phyloP scores from a whole-genome alignment of 495 filamentous ascomycete genomes.

The Aspergillus diversus region DNA sequence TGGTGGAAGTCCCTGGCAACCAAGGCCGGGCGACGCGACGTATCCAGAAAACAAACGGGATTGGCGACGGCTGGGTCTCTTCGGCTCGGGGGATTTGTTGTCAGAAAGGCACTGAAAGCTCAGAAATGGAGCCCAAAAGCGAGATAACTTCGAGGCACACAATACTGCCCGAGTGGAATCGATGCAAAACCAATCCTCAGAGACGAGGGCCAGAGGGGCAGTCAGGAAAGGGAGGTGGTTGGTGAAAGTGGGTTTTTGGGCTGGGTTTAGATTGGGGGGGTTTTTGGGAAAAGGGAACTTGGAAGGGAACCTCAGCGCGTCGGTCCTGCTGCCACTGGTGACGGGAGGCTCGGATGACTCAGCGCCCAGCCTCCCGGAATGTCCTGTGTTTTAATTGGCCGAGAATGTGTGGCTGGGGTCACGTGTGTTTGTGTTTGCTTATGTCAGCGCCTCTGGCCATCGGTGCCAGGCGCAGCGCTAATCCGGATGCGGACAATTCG shows the following conservation, averaged over 20 bases:
- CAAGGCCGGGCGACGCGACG: conserved; percentile 40
- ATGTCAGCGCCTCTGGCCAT: conserved; percentile 6
- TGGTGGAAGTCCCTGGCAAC: conserved; percentile 36
- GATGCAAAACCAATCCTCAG: conserved; percentile 18
- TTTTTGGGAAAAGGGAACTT: not conserved
- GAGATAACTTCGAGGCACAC: conserved; percentile 1
- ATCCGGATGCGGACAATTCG: conserved; percentile 19
- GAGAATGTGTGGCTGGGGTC: conserved; percentile 30
- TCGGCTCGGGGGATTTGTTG: conserved; percentile 11
- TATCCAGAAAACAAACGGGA: conserved; percentile 41
- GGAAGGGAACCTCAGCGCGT: not conserved
- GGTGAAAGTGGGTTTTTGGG: conserved; percentile 17
- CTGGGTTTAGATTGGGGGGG: not conserved
- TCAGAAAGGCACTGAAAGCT: conserved; percentile 12
- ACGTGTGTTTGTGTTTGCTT: conserved; percentile 13
- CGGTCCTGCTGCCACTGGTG: conserved; percentile 6
- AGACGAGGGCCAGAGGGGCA: conserved; percentile 20
- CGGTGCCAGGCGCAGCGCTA: conserved; percentile 16
- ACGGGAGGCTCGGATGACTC: conserved; percentile 10
- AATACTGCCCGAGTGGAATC: conserved; percentile 9
- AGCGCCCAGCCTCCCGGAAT: conserved; percentile 21
- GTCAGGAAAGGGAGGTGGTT: conserved; percentile 15
- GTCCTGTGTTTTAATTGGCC: conserved; percentile 8
- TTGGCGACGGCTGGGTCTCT: conserved; percentile 23
- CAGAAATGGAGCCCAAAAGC: not conserved